These are phyloP conservation scores for Solanum piurae DNA, from an alignment of 257 asterid species.

Conservation along the genomic window DNA sequence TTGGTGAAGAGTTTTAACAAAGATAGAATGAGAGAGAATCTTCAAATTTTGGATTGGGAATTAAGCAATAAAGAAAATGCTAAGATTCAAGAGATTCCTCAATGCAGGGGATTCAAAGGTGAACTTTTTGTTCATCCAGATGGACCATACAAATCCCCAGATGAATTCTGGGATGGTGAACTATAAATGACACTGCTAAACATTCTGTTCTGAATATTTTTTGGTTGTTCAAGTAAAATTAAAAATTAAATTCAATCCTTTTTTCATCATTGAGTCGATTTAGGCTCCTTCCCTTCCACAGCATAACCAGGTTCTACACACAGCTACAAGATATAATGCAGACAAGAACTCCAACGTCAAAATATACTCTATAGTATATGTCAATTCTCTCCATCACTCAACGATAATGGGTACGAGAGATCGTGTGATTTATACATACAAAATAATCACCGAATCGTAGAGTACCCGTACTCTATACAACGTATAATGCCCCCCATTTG, in stretches of 20 bases:
- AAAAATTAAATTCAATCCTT: background rate
- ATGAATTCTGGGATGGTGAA: slow-evolving; percentile 51
- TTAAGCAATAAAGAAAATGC: slow-evolving; percentile 23
- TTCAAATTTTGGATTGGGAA: slow-evolving; percentile 16
- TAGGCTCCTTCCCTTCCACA: background rate
- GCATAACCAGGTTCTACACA: background rate
- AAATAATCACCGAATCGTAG: background rate
- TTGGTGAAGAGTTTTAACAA: slow-evolving; percentile 25
- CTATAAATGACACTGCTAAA: background rate
- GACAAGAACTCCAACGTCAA: background rate
- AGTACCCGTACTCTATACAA: background rate
- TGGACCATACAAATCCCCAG: slow-evolving; percentile 30
- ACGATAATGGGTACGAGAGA: background rate
- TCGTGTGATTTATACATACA: slow-evolving; percentile 2
- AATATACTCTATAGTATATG: background rate
- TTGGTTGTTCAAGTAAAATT: too few species aligned
- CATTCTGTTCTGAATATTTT: background rate
- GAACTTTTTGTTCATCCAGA: slow-evolving; percentile 10
- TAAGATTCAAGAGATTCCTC: slow-evolving; percentile 28
- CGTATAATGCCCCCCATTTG: background rate
- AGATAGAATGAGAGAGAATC: slow-evolving; percentile 22
- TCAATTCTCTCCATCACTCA: background rate
- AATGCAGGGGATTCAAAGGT: slow-evolving; percentile 10
- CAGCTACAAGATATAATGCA: background rate
- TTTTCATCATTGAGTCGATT: background rate